Evolutionary conservation across 2,329 filamentous ascomycete species (phyloP).

Genomic region (Zymoseptoria ardabiliae): DNA sequence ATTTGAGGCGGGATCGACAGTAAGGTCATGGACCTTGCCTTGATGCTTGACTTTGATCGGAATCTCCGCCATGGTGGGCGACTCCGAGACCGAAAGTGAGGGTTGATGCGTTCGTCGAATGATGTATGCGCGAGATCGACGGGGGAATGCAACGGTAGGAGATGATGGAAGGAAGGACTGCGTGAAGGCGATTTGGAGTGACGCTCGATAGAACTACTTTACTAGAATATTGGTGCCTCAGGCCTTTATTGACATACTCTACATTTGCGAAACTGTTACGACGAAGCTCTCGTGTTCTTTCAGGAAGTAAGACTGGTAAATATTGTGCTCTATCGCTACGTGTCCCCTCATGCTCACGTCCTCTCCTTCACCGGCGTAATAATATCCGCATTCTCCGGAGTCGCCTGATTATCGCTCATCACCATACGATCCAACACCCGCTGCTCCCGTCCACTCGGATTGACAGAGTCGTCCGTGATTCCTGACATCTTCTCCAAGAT

Average conservation of each 20-base stretch:
- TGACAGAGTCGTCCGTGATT: conserved; percentile 20
- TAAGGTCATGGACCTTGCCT: conserved; percentile 90
- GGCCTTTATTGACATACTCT: no score
- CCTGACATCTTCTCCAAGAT: conserved; percentile 37
- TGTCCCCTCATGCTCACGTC: background rate
- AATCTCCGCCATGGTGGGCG: conserved; percentile 25
- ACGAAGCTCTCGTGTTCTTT: background rate
- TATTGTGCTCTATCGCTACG: no score
- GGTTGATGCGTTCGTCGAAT: background rate
- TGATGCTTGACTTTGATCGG: conserved; percentile 79
- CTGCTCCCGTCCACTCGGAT: background rate
- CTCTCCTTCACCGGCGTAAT: background rate
- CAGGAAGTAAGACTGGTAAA: background rate
- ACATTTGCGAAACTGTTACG: background rate
- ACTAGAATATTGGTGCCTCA: no score
- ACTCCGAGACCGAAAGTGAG: background rate
- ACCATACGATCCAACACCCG: background rate
- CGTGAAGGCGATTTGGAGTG: no score
- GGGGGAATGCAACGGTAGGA: background rate
- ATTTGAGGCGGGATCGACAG: conserved; percentile 74
- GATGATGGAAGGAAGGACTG: background rate
- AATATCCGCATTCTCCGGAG: background rate
- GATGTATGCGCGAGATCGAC: background rate
- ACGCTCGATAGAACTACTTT: no score
- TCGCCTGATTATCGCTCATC: background rate